Evolutionary conservation across 495 filamentous ascomycete species (phyloP).

Genomic region (Bryoglossum gracile): DNA sequence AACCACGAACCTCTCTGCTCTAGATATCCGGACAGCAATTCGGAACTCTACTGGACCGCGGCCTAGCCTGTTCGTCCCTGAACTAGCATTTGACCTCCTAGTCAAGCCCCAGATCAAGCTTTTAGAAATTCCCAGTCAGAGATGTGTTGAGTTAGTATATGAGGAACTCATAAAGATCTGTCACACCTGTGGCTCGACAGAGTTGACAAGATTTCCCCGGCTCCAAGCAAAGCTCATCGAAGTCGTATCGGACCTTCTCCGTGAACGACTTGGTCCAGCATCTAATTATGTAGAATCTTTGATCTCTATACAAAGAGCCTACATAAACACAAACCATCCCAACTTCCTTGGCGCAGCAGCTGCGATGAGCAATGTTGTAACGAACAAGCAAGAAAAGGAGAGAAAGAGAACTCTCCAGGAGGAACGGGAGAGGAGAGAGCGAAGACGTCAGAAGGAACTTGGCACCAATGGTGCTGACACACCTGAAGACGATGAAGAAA

Average conservation of each 20-base stretch:
- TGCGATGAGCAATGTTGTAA: slow-evolving; percentile 96
- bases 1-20: slow-evolving; percentile 84
- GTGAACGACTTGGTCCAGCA: slow-evolving; percentile 83
- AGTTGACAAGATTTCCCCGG: slow-evolving; percentile 84
- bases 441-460: slow-evolving; percentile 71
- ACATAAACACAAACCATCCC: slow-evolving; percentile 99
- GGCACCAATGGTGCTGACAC: slow-evolving; percentile 69
- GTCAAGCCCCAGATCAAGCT: slow-evolving; percentile 99
- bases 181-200: slow-evolving; percentile 94
- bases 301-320: slow-evolving; percentile 94
- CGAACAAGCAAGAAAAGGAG: slow-evolving; percentile 88
- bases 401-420: slow-evolving; percentile 71
- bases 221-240: slow-evolving; percentile 97
- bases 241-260: slow-evolving; percentile 91
- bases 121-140: slow-evolving; percentile 88
- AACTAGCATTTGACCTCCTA: slow-evolving; percentile 93
- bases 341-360: slow-evolving; percentile 97
- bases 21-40: slow-evolving; percentile 97
- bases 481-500: slow-evolving; percentile 68
- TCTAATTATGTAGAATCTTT: slow-evolving; percentile 90
- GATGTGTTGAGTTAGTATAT: slow-evolving; percentile 96
- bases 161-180: slow-evolving; percentile 99
- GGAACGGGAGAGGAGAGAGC: slow-evolving; percentile 76
- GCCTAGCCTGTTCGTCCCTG: slow-evolving; percentile 92
- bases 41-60: slow-evolving; percentile 96